Percentiles rank a stretch among this genome's conserved stretches.
These are phyloP conservation scores for Alnus rubra DNA, from an alignment of 306 rosid species.

Conservation along the genomic window DNA sequence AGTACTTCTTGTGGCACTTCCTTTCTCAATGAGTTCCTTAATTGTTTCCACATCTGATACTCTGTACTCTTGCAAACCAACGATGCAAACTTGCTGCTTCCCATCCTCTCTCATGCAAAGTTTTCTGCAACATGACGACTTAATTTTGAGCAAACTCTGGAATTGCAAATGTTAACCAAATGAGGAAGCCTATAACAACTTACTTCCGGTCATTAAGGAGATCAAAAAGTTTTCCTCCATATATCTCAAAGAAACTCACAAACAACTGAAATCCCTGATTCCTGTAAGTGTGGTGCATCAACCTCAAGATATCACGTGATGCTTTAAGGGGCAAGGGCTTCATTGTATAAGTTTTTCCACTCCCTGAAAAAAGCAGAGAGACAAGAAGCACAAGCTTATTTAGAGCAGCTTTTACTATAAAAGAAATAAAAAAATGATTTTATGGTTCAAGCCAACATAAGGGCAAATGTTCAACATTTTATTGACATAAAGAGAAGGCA, in stretches of 20 bases:
- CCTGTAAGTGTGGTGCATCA: slow-evolving; percentile 95
- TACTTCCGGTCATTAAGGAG: slow-evolving; percentile 96
- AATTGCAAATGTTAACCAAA: slow-evolving; percentile 1
- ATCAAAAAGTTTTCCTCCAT: slow-evolving; percentile 96
- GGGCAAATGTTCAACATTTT: slow-evolving; percentile 15
- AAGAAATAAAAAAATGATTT: neutral
- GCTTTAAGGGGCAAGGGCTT: slow-evolving; percentile 96
- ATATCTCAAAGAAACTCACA: slow-evolving; percentile 97
- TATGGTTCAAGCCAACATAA: slow-evolving; percentile 2
- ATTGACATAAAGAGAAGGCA: slow-evolving; percentile 15
- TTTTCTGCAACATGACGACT: slow-evolving; percentile 59
- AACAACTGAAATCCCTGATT: slow-evolving; percentile 89
- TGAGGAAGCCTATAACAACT: slow-evolving; percentile 30
- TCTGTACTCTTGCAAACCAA: slow-evolving; percentile 92
- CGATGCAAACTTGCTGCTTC: slow-evolving; percentile 94
- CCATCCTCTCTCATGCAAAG: slow-evolving; percentile 99
- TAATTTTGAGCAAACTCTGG: slow-evolving; percentile 27
- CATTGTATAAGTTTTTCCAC: slow-evolving; percentile 97
- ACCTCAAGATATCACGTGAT: slow-evolving; percentile 88
- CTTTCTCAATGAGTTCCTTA: slow-evolving; percentile 91
- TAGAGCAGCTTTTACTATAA: slow-evolving; percentile 2
- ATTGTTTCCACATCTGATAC: slow-evolving; percentile 96
- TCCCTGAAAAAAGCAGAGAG: slow-evolving; percentile 55
- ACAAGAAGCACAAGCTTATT: slow-evolving; percentile 26
- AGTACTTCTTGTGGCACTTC: slow-evolving; percentile 89